Base-by-base conservation (phyloP, 2,329 filamentous ascomycete genomes). In the Fusarium haematococcum region DNA sequence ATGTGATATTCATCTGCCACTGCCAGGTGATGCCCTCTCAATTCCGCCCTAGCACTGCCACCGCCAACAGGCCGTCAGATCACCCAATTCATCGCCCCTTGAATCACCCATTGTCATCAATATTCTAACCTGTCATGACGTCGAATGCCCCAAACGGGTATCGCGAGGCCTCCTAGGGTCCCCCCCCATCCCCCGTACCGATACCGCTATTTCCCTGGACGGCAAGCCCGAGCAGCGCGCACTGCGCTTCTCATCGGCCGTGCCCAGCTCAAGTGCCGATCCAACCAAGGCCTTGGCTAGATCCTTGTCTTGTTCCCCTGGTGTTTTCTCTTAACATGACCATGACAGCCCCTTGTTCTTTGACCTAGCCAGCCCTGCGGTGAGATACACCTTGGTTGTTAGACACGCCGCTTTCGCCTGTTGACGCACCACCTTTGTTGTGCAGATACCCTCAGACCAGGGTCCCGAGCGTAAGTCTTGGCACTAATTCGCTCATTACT, bases 401-500 rank as follows among this genome's bases (percentile, higher is more conserved):
- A 75, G 59, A 64, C 32, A 25, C 48, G 48, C 61, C 14, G 16
- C 59, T 20, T 43, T 64, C 35, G 48, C 27, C 45, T 74, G 73
- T 71, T 72, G 58, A 64, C 63, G 69, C 59, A 70, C 62, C 60
- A 68, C 72, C 43, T 65, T 48, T 25, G 48, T 50, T 27, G n/a
- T 57, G 58, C 68, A 63, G 35, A 73, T 73, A 67, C n/a, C 69
- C 73, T 72, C 68, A 62, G 23, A 25, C 33, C 59, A 30, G 43
- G 52, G 66, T 62, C 32, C 20, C 37, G 25, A 60, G 30, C 27
- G 33, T 30, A 65, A 57, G 67, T 56, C 62, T 65, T 61, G 59
- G 66, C 71, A 69, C 20, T 67, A 72, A 78, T 73, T 78, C 68
- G 63, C 71, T 77, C 72, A 77, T 61, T 70, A 68, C 65, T 67